Base-by-base conservation (phyloP, 2,329 filamentous ascomycete species). In the Davidsoniella australis region DNA sequence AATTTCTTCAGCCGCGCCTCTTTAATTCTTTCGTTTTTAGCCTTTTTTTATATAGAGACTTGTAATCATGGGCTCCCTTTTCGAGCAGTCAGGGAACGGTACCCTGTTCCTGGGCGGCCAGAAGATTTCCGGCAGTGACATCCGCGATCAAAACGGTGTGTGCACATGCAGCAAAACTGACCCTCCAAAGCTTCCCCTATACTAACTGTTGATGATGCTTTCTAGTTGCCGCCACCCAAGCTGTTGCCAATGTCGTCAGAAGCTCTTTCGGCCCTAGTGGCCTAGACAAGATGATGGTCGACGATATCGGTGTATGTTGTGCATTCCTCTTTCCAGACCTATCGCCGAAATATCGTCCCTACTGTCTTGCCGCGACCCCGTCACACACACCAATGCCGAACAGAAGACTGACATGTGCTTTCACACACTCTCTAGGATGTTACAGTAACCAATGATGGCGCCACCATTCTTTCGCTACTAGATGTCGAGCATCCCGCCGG, bases 271-370 rank as follows among this genome's bases (percentile, higher is more conserved):
- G 91, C 50, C 91, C 91, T 47, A 94, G 86, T 55, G 91, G 91
- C 45, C 76, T 98, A 57, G 91, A 98, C 66, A 98, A 98, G 77
- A 98, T 98, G 91, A 96, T 98, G 91, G 91, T 98, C 59, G 91
- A 98, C 69, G 91, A 98, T 64, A 96, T 98, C 65, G 91, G 91
- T 62, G 82, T 86, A 76, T 59, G 80, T 43, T 44, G 8, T 16
- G 17, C 24, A 38, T 12, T 18, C n/a, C 42, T 39, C 44, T 29
- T 46, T 38, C 37, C 33, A 14, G 17, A 8, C n/a, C 16, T 23
- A 36, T 29, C n/a, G 12, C 36, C 42, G 14, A 29, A 20, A 39
- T 39, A n/a, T 10, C 23, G 16, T 29, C 24, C 24, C 45, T 47
- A 37, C n/a, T 10, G 4, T 37, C 26, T 14, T 16, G 5, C n/a